Evolutionary conservation across 768 basidiomycete genomes (phyloP), one percentile per base, ranked within the genome.

Genomic region (Suillus weaverae): DNA sequence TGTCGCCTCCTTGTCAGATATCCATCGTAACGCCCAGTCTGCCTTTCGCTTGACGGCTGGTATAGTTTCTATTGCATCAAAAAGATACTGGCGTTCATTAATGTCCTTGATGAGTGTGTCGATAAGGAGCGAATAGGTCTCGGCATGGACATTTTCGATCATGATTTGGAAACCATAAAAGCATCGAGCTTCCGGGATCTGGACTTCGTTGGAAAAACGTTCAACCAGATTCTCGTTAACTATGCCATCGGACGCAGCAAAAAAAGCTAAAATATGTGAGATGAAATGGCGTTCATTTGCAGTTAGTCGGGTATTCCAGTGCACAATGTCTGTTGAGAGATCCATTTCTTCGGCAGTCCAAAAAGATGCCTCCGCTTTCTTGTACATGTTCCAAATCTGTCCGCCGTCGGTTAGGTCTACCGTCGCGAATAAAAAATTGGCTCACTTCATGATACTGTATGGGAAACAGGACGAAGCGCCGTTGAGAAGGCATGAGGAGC

Each of bases 141-240:
- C 95, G 4, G 95, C 95, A 77, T 98, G 96, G 44, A 98, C 86
- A 76, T 98, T 98, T 72, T 97, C 96, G 87, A 97, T 98, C 95
- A 97, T 97, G 71, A 98, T 93, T 75, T 98, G 95, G 80, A 97
- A 97, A 18, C 95, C 95, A 72, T 97, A 98, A 79, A 98, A 98
- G 76, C 93, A 97, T 4, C 95, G 89, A 10, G 94, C 95, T 76
- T 98, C 95, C 5, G 95, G 91, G 2, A 83, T 85, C 73, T 97
- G 95, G 4, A 98, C 93, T 74, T 98, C 96, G 64, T 87, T 88
- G 9, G 92, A 94, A 78, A 98, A 97, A 8, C 95, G 90, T 76
- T 97, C 94, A 38, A 97, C 85, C 1, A 98, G 84, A 75, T 98
- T 98, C 75, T 97, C 95, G 77, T 97, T 97, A 70, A 97, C 94